Conservation (phyloP, 2,329 filamentous ascomycete genomes). For the Trichoderma cornu-damae region DNA sequence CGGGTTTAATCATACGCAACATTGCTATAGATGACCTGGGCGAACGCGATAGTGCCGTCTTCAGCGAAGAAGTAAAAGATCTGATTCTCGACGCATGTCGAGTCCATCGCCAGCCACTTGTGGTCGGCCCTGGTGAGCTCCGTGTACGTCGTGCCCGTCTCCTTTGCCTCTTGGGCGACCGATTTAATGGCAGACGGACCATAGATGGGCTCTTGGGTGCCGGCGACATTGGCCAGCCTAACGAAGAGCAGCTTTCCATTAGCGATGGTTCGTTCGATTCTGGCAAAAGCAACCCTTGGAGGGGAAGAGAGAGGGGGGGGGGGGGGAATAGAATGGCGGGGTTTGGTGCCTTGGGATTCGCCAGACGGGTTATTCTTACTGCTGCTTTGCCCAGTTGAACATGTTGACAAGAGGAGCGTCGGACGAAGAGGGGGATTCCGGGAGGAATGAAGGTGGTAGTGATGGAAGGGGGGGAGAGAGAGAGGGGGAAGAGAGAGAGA, state of each 20-base stretch:
- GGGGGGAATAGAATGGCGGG: constrained; percentile 13
- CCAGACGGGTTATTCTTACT: constrained; percentile 50
- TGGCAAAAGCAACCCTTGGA: not conserved
- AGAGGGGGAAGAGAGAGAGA: not conserved
- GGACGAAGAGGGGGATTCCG: not conserved
- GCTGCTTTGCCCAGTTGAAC: constrained; percentile 94
- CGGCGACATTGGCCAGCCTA: constrained; percentile 73
- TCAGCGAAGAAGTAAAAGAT: constrained; percentile 87
- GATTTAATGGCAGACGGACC: constrained; percentile 82
- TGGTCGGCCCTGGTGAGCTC: constrained; percentile 72
- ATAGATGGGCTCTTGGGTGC: constrained; percentile 95
- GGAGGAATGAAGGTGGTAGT: not conserved
- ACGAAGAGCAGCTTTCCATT: constrained; percentile 12
- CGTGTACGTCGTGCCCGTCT: constrained; percentile 62
- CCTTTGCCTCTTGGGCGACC: constrained; percentile 74
- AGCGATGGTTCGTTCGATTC: constrained; percentile 7
- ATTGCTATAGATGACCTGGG: constrained; percentile 96
- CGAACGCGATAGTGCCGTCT: constrained; percentile 68
- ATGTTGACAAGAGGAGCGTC: constrained; percentile 43
- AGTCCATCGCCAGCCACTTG: constrained; percentile 75
- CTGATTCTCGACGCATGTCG: constrained; percentile 90
- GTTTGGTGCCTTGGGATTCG: not conserved
- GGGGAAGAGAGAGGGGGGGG: not conserved
- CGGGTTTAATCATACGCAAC: constrained; percentile 62
- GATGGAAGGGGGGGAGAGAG: not conserved